Evolutionary conservation across 2,329 filamentous ascomycete genomes (phyloP).

Genomic region (Penicillium occitanis): DNA sequence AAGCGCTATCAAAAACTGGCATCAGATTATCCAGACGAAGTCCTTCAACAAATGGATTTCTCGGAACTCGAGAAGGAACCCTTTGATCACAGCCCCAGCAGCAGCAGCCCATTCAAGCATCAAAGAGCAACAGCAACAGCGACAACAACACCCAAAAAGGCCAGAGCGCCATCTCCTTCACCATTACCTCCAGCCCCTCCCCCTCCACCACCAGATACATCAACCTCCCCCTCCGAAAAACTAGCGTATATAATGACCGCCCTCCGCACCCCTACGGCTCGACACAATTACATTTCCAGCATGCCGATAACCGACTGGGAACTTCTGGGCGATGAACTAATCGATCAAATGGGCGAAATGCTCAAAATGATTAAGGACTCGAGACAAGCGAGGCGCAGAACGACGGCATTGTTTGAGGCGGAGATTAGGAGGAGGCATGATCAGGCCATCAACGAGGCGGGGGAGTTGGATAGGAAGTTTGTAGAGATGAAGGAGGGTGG

Average conservation of each 20-base stretch:
- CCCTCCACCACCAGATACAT: slow-evolving; percentile 25
- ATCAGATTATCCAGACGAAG: slow-evolving; percentile 50
- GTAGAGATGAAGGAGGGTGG: slow-evolving; percentile 57
- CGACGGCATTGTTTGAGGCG: slow-evolving; percentile 55
- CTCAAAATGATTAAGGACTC: slow-evolving; percentile 53
- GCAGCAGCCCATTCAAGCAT: not conserved
- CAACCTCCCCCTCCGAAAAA: slow-evolving; percentile 34
- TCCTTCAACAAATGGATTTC: slow-evolving; percentile 49
- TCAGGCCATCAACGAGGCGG: slow-evolving; percentile 50
- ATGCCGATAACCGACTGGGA: slow-evolving; percentile 60
- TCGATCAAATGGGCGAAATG: slow-evolving; percentile 55
- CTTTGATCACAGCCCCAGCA: slow-evolving; percentile 48
- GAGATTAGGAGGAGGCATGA: slow-evolving; percentile 57
- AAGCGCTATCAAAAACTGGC: slow-evolving; percentile 36
- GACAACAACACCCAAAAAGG: slow-evolving; percentile 3
- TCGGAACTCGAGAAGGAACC: slow-evolving; percentile 50
- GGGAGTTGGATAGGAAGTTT: slow-evolving; percentile 51
- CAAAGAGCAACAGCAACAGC: not conserved
- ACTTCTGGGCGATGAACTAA: slow-evolving; percentile 61
- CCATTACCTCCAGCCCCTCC: slow-evolving; percentile 21
- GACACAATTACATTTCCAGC: slow-evolving; percentile 52
- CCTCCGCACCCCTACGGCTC: slow-evolving; percentile 37
- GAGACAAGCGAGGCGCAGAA: slow-evolving; percentile 54
- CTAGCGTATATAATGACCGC: slow-evolving; percentile 37
- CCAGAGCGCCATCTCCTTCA: not conserved